These are phyloP conservation scores for Mucor piriformis DNA, from an alignment of 371 early-diverging fungal genomes.

Conservation along the genomic window DNA sequence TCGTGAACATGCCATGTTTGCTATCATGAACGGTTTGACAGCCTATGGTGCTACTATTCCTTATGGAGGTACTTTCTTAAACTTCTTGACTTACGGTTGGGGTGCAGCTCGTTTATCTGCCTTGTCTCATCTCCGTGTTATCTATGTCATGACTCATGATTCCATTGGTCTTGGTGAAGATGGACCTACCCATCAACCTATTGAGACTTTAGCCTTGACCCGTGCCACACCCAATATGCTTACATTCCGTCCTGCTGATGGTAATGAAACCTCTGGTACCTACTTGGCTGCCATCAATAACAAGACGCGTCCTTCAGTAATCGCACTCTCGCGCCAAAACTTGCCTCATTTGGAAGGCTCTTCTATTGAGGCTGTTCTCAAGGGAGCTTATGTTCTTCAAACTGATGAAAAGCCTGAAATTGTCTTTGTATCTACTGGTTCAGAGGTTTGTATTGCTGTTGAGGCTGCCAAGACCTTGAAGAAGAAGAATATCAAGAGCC, in stretches of 20 bases:
- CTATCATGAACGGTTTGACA: constrained; percentile 93
- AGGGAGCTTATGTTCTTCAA: constrained; percentile 82
- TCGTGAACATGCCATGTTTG: constrained; percentile 99
- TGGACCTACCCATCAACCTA: constrained; percentile 99
- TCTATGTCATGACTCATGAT: constrained; percentile 99
- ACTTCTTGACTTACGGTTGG: constrained; percentile 90
- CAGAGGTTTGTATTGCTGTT: constrained; percentile 90
- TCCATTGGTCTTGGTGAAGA: constrained; percentile 99
- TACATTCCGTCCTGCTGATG: constrained; percentile 95
- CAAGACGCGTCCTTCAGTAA: constrained; percentile 77
- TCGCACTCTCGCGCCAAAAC: constrained; percentile 95
- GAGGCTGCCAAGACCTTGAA: constrained; percentile 80
- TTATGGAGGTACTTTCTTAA: constrained; percentile 96
- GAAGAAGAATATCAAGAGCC: constrained; percentile 60
- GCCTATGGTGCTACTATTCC: constrained; percentile 89
- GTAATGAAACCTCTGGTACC: constrained; percentile 93
- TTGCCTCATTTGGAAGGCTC: constrained; percentile 90
- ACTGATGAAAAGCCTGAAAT: constrained; percentile 61
- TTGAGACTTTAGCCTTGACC: constrained; percentile 92
- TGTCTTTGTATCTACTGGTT: constrained; percentile 91
- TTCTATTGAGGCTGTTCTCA: constrained; percentile 72
- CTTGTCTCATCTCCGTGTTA: constrained; percentile 82
- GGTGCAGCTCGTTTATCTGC: constrained; percentile 95
- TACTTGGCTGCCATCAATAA: constrained; percentile 82
- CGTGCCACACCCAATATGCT: constrained; percentile 96